phyloP scores from a whole-genome alignment of 2,329 filamentous ascomycete species.

The Fusarium newnesense region DNA sequence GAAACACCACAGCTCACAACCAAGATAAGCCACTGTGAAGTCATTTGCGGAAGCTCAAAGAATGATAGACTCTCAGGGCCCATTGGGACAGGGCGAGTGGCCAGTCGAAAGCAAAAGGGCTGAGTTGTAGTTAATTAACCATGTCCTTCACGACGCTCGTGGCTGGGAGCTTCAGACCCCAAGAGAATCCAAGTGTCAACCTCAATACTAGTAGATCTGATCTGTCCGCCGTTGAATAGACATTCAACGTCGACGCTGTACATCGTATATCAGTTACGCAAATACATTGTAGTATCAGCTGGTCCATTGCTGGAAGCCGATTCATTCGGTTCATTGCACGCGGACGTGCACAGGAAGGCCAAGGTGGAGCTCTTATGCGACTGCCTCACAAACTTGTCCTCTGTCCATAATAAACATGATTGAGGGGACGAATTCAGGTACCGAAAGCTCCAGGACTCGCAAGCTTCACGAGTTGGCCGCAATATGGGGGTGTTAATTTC shows the following conservation, averaged over 20 bases:
- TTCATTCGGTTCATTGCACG: slow-evolving; percentile 12
- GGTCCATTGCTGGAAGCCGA: not conserved
- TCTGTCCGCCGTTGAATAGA: not conserved
- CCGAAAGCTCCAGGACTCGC: slow-evolving; percentile 11
- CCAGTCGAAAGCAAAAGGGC: slow-evolving; percentile 33
- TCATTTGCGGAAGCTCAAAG: slow-evolving; percentile 15
- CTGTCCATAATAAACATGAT: not conserved
- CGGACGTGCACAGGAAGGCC: slow-evolving; percentile 11
- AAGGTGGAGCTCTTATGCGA: slow-evolving; percentile 10
- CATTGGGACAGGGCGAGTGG: slow-evolving; percentile 6
- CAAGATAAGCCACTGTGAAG: slow-evolving; percentile 9
- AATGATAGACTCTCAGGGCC: slow-evolving; percentile 14
- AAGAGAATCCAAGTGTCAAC: slow-evolving; percentile 34
- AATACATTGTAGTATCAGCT: slow-evolving; percentile 7
- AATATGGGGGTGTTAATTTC: slow-evolving; percentile 7
- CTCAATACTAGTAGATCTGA: slow-evolving; percentile 21
- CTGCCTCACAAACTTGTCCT: not conserved
- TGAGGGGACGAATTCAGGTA: slow-evolving; percentile 20
- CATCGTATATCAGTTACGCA: slow-evolving; percentile 25
- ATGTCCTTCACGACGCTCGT: slow-evolving; percentile 20
- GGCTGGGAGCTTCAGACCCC: slow-evolving; percentile 35
- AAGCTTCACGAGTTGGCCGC: slow-evolving; percentile 17
- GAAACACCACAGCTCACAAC: slow-evolving; percentile 8
- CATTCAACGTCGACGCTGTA: slow-evolving; percentile 13
- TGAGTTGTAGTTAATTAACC: slow-evolving; percentile 34